Percentiles rank a stretch among this genome's conserved stretches.
Conservation (phyloP, 305 asterid genomes). For the Fraxinus floribunda region DNA sequence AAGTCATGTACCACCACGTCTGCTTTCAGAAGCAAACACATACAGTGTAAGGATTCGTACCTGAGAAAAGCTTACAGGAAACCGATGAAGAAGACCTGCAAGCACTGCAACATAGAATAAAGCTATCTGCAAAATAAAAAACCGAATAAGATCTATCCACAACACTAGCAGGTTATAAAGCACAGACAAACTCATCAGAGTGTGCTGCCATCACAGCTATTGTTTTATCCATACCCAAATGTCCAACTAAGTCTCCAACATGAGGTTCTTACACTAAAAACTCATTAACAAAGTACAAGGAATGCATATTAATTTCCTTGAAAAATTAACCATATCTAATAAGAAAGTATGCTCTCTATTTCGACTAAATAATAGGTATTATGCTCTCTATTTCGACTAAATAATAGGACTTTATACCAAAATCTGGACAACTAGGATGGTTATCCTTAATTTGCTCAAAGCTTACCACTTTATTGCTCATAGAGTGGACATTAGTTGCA, state of each 20-base stretch:
- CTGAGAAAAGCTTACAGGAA: slow-evolving; percentile 90
- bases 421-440: not conserved
- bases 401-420: not conserved
- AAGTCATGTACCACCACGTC: slow-evolving; percentile 10
- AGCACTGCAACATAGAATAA: slow-evolving; percentile 86
- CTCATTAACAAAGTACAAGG: not conserved
- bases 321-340: not conserved
- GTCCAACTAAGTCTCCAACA: not conserved
- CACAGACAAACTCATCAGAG: not conserved
- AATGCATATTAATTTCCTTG: not conserved
- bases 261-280: not conserved
- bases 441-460: not conserved
- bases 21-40: slow-evolving; percentile 15
- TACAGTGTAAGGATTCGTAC: slow-evolving; percentile 36
- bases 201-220: not conserved
- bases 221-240: not conserved
- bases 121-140: slow-evolving; percentile 62
- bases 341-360: not conserved
- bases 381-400: not conserved
- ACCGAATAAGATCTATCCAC: slow-evolving; percentile 18
- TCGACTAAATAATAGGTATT: not conserved
- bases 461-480: not conserved
- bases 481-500: not conserved
- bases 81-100: slow-evolving; percentile 93
- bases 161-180: not conserved